phyloP scores from a whole-genome alignment of 1,284 basidiomycete species.

The Ganoderma resinaceum region DNA sequence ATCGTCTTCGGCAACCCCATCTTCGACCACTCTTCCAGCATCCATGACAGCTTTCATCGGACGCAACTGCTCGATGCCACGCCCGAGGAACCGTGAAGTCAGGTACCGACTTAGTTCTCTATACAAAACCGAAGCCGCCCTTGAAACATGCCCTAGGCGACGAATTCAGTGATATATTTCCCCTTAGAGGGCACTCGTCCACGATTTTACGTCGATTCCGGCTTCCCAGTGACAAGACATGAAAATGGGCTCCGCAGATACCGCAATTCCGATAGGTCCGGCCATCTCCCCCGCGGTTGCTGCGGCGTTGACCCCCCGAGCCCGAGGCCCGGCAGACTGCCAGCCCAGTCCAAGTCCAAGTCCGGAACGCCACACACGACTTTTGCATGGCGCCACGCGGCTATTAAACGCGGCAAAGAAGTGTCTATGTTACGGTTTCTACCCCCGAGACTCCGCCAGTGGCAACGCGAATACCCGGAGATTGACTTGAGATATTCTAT shows the following conservation, averaged over 20 bases:
- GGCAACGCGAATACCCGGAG: not conserved
- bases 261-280: conserved; percentile 13
- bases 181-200: not conserved
- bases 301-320: conserved; percentile 1
- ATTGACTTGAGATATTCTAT: not conserved
- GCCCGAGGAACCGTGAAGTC: not conserved
- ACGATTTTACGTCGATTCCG: not conserved
- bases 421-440: conserved; percentile 2
- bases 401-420: conserved; percentile 2
- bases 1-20: not conserved
- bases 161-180: not conserved
- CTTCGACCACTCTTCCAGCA: not conserved
- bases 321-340: not conserved
- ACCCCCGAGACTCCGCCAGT: not conserved
- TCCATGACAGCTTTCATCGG: not conserved
- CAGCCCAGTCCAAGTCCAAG: not conserved
- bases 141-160: not conserved
- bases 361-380: not conserved
- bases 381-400: not conserved
- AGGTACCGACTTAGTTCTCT: not conserved
- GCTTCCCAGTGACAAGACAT: conserved; percentile 5
- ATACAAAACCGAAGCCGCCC: not conserved
- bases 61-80: not conserved
- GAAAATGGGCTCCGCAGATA: not conserved
- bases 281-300: not conserved